Base-by-base conservation (phyloP, 2,329 filamentous ascomycete species). In the Sporothrix inflata region DNA sequence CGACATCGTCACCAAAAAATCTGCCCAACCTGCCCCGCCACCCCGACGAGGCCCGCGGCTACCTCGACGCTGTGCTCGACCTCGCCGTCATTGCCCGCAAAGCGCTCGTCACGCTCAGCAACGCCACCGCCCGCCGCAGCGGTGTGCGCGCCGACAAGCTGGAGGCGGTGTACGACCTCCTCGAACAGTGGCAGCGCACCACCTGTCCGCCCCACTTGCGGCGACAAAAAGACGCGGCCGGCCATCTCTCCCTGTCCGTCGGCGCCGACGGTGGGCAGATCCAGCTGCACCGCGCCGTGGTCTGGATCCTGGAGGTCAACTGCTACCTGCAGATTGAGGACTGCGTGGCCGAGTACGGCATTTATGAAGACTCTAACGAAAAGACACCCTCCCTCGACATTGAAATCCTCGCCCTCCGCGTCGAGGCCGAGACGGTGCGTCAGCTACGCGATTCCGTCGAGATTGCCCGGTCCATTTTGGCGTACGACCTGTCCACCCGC, bases 21-120 rank as follows among this genome's bases (percentile, higher is more conserved):
- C n/a, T 55, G 30, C 42, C 27, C n/a, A 21, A 3, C 30, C 5
- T 49, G 2, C 27, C 24, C n/a, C 55, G 47, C 27, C 24, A 60
- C n/a, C 60, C 45, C 21, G 67, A 42, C 34, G 38, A 51, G n/a
- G 67, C 71, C 9, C 49, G 67, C n/a, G 71, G 74, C 47, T 77
- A 76, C 69, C 72, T 77, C 21, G 76, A 77, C 34, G 75, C 74
- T 12, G 69, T 77, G 1, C 73, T 77, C 21, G 73, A 74, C 27
- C 70, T 77, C 19, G 71, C 74, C n/a, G 51, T 76, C 4, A 69
- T 77, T 9, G 75, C 74, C 5, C 74, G 75, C 21, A 67, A 67
- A 9, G 73, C 74, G 0, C 42, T 74, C 4, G 72, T 69, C 1
- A 67, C 27, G 4, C 65, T 77, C 14, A 71, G 70, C 67, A 72